Evolutionary conservation across 495 filamentous ascomycete genomes (phyloP), one percentile per base, ranked within the genome.

Genomic region (Daldinia childiae): DNA sequence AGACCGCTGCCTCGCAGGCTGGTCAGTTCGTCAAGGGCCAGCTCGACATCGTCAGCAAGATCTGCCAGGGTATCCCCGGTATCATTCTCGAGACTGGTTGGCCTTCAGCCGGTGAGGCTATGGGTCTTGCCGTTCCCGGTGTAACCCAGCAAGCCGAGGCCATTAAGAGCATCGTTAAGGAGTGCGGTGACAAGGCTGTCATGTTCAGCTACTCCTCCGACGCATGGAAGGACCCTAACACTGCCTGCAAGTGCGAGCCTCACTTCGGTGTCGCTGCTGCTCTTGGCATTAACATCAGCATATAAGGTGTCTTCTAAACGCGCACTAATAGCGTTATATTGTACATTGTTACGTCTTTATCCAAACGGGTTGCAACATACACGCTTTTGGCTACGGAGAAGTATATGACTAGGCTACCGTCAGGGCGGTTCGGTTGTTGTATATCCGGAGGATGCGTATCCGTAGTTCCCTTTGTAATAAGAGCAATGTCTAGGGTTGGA

Each of bases 61-160:
- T 90, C 64, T 98, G 95, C 85, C 62, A 78, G 29, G 85, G 85
- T 77, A 89, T 89, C 84, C 74, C 81, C 24, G 91, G 87, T 61
- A 86, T 91, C 79, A 91, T 94, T 82, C 84, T 97, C 61, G 95
- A 98, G 89, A 92, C 91, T 38, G 95, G 95, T 75, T 98, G 95
- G 95, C 95, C 95, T 72, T 90, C 80, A 48, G 67, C 74, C 14
- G 94, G 95, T 76, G 64, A 78, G 15, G 68, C 86, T 77, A 93
- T 94, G 79, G 93, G 93, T 64, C 79, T 68, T 14, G 94, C 93
- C 34, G 81, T 91, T 69, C 88, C 93, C 52, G 89, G 91, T 61
- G n/a, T 41, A 1, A 9, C 69, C 14, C 80, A 95, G 82, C 95
- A 98, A 86, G 76, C 77, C 64, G 75, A 74, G n/a, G 95, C 95